These are phyloP conservation scores for Annona cherimola DNA, from an alignment of 164 flowering plant species.

Conservation along the genomic window DNA sequence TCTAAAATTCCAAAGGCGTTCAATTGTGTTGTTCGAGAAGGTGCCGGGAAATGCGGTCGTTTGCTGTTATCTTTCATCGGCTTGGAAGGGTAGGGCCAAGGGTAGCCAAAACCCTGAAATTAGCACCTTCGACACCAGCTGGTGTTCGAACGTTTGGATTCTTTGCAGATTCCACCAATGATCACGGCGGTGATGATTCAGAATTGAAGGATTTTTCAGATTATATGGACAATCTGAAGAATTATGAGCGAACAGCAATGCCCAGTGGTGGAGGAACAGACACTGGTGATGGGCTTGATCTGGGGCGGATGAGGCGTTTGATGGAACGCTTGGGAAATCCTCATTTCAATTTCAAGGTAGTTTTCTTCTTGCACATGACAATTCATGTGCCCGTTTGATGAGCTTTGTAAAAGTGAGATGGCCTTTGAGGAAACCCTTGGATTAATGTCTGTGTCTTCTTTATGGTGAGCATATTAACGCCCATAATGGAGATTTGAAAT, in stretches of 20 bases:
- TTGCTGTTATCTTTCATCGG: background rate
- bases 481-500: too few relatives aligned
- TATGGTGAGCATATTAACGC: too few relatives aligned
- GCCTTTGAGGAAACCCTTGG: background rate
- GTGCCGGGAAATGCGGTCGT: background rate
- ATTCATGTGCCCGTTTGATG: background rate
- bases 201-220: slow-evolving; percentile 50
- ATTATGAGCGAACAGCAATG: slow-evolving; percentile 79
- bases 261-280: slow-evolving; percentile 91
- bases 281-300: slow-evolving; percentile 76
- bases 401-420: background rate
- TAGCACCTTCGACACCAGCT: background rate
- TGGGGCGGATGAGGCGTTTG: slow-evolving; percentile 76
- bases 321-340: slow-evolving; percentile 77
- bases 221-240: slow-evolving; percentile 68
- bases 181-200: slow-evolving; percentile 25
- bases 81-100: background rate
- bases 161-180: slow-evolving; percentile 5
- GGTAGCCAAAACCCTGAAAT: background rate
- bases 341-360: slow-evolving; percentile 72
- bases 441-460: too few relatives aligned
- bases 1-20: too few relatives aligned
- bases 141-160: slow-evolving; percentile 1
- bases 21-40: too few relatives aligned
- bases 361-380: background rate